phyloP scores from a whole-genome alignment of 441 rosid genomes.

The Cnidoscolus chayamansa region DNA sequence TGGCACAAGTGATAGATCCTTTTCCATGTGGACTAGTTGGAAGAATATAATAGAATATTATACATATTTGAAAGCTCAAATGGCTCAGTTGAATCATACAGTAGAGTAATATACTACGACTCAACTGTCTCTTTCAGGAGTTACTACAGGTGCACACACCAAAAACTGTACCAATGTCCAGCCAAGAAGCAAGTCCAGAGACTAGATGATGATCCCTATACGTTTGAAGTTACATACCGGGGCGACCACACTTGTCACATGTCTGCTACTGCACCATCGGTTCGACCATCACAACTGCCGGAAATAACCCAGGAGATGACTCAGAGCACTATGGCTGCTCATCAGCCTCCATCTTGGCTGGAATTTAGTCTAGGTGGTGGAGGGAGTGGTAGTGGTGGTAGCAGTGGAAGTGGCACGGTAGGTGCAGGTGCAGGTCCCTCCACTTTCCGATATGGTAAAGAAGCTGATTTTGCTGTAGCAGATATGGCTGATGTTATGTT shows the following conservation, averaged over 20 bases:
- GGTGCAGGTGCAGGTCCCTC: conserved; percentile 33
- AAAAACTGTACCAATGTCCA: conserved; percentile 66
- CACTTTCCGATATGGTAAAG: conserved; percentile 30
- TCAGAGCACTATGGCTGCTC: conserved; percentile 11
- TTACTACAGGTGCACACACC: conserved; percentile 84
- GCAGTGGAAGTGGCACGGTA: not conserved
- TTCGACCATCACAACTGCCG: conserved; percentile 15
- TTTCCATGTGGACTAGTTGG: not conserved
- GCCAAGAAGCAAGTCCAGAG: conserved; percentile 92
- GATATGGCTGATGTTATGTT: conserved; percentile 66
- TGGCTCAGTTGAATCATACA: not conserved
- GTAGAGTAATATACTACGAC: too few relatives aligned
- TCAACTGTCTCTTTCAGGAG: conserved; percentile 30
- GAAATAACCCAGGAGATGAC: conserved; percentile 18
- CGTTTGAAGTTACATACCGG: conserved; percentile 54
- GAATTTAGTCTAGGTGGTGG: conserved; percentile 27
- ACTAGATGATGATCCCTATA: conserved; percentile 53
- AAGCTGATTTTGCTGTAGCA: conserved; percentile 36
- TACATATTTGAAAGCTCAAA: conserved; percentile 3
- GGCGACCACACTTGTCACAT: conserved; percentile 70
- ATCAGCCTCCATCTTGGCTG: conserved; percentile 33
- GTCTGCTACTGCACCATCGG: conserved; percentile 54
- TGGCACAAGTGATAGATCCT: not conserved
- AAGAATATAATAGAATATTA: not conserved
- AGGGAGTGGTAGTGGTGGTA: not conserved